phyloP scores from a whole-genome alignment of 257 asterid genomes.

The Thymus quinquecostatus region DNA sequence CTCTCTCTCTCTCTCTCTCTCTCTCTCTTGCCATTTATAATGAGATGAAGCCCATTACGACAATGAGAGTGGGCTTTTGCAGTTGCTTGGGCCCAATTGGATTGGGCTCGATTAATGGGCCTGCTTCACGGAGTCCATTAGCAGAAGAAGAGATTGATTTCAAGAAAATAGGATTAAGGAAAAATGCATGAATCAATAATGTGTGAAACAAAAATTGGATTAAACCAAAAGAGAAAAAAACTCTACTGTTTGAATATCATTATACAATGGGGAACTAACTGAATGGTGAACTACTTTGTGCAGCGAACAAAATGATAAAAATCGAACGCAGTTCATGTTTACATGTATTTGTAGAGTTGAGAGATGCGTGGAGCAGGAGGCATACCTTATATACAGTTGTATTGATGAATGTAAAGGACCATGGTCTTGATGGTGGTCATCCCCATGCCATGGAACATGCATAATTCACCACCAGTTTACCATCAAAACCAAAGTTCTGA shows the following conservation, averaged over 20 bases:
- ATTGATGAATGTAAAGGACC: neutral
- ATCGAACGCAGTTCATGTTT: neutral
- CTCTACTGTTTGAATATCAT: neutral
- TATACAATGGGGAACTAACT: neutral
- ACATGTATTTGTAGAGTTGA: neutral
- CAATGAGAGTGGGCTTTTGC: no score
- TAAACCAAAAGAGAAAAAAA: neutral
- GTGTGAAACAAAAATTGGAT: neutral
- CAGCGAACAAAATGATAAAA: neutral
- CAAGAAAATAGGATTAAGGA: no score
- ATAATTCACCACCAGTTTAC: slow-evolving; percentile 10
- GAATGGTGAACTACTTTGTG: neutral
- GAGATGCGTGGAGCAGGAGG: neutral
- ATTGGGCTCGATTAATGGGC: no score
- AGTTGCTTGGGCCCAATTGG: no score
- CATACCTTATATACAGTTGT: neutral
- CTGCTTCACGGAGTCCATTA: no score
- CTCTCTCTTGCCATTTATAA: neutral
- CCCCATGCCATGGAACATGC: slow-evolving; percentile 19
- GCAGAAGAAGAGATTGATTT: no score
- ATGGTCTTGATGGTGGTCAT: neutral
- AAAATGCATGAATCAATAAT: no score
- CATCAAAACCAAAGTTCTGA: slow-evolving; percentile 11
- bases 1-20: slow-evolving; percentile 11
- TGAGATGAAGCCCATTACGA: no score